A percentile compares a stretch with the other conserved stretches of the same genome.
phyloP scores from a whole-genome alignment of 2,329 filamentous ascomycete species.

The Epichloe gansuensis region DNA sequence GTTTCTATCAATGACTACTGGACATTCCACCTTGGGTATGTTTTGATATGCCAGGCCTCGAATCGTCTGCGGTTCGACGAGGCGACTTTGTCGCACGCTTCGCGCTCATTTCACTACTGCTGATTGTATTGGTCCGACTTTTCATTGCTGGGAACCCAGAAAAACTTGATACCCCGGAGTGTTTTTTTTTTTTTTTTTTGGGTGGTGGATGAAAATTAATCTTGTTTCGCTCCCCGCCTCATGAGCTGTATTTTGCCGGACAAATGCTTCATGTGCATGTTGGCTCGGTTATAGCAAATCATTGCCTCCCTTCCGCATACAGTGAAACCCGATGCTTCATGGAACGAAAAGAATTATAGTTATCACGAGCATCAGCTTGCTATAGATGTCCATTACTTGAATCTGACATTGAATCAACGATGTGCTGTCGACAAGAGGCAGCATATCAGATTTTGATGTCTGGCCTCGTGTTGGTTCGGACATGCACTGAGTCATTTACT shows the following conservation, averaged over 20 bases:
- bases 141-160: constrained; percentile 12
- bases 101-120: not conserved
- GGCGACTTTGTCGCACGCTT: constrained; percentile 9
- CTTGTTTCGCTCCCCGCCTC: not conserved
- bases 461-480: not conserved
- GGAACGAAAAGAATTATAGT: not conserved
- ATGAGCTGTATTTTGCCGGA: not conserved
- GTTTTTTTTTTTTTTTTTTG: constrained; percentile 9
- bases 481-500: not conserved
- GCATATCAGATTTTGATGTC: not conserved
- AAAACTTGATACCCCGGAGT: constrained; percentile 26
- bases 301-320: not conserved
- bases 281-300: not conserved
- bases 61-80: constrained; percentile 13
- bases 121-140: not conserved
- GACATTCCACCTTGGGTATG: not conserved
- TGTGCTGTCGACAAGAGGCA: not conserved
- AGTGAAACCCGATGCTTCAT: not conserved
- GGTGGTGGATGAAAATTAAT: not conserved
- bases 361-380: not conserved
- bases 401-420: not conserved
- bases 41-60: constrained; percentile 11
- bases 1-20: not conserved
- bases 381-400: not conserved
- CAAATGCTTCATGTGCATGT: not conserved